Conservation (phyloP, 352 stramenopile species). For the Pythium rishiriense region DNA sequence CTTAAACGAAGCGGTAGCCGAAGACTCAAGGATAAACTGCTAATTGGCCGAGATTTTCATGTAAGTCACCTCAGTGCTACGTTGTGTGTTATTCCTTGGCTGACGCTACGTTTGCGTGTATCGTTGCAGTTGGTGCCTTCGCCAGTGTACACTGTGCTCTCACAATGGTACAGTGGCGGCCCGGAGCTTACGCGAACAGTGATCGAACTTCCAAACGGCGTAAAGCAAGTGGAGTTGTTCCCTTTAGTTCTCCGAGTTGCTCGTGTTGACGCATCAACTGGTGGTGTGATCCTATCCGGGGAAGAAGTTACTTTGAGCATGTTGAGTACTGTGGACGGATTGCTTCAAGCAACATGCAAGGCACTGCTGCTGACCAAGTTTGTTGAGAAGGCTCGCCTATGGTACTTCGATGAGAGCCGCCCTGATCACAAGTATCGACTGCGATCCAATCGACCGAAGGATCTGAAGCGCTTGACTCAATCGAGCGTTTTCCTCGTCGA, state of each 20-base stretch:
- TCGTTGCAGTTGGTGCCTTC: conserved; percentile 65
- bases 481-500: conserved; percentile 81
- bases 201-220: conserved; percentile 37
- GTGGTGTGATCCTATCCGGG: conserved; percentile 73
- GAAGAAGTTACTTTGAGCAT: conserved; percentile 76
- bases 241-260: conserved; percentile 78
- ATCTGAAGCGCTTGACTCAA: conserved; percentile 64
- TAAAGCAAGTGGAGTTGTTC: conserved; percentile 74
- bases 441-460: conserved; percentile 40
- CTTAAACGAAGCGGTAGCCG: conserved; percentile 74
- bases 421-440: conserved; percentile 72
- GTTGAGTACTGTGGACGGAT: conserved; percentile 55
- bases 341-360: conserved; percentile 75
- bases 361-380: conserved; percentile 71
- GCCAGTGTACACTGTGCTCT: conserved; percentile 61
- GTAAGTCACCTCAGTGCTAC: conserved; percentile 37
- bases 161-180: conserved; percentile 78
- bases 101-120: neutral
- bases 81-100: neutral
- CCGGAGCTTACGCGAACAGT: conserved; percentile 64
- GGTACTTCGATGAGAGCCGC: conserved; percentile 78
- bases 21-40: conserved; percentile 70
- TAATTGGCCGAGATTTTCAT: conserved; percentile 75
- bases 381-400: conserved; percentile 72
- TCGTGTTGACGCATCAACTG: conserved; percentile 64